Base-by-base conservation (phyloP, 306 rosid species). In the Lathyrus oleraceus region DNA sequence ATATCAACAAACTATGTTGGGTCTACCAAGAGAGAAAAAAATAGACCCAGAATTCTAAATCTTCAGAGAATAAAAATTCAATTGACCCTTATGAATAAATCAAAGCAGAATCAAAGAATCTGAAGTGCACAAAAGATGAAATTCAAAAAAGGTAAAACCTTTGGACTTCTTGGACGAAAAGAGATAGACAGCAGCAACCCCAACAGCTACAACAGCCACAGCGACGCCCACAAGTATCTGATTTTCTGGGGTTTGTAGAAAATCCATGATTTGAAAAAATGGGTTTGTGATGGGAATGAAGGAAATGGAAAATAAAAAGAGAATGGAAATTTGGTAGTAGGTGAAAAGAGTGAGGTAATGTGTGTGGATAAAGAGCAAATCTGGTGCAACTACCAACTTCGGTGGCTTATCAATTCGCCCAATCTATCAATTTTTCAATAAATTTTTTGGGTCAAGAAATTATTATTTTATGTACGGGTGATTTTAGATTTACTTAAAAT, bases 181-280 rank as follows among this genome's bases (percentile, higher is more conserved):
- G 81, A 89, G 79, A 81, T 76, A 81, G 67, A 64, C 20, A 63
- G 87, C 92, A 66, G 73, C 91, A 66, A 59, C 65, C 8, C 80
- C 95, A 86, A 87, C 52, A 58, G 86, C 95, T n/a, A 77, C 72
- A 56, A 88, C 2, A 45, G 95, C 87, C 6, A 88, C 85, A 0
- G 82, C 81, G 0, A 72, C 86, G 48, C 88, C 95, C 57, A 83
- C 67, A 49, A 88, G 71, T 53, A 85, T 76, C 80, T 82, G 96
- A 66, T 76, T 71, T 16, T 89, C 88, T 0, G 85, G 72, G 0
- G 90, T 32, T 58, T 78, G 82, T 30, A 86, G 17, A 69, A 88
- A 84, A 25, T 85, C 95, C 98, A 89, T 92, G 60, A n/a, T 14
- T 69, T 32, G 78, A 56, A 39, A 16, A 68, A 23, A 10, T 5